These are phyloP conservation scores for Wilcoxina mikolae DNA, from an alignment of 495 filamentous ascomycete genomes.

Conservation along the genomic window DNA sequence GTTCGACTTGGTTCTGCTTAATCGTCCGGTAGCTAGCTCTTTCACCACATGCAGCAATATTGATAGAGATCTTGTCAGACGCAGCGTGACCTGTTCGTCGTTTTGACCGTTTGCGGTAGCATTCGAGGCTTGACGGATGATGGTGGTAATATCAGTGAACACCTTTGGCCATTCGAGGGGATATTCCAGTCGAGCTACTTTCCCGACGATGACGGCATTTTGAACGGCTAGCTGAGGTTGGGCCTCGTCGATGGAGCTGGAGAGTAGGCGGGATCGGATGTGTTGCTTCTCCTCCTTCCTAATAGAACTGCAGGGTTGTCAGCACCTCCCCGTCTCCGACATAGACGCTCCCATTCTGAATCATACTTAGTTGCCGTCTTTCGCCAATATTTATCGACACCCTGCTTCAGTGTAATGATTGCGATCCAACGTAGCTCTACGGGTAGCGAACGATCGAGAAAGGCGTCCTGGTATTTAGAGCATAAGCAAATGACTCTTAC, in stretches of 20 bases:
- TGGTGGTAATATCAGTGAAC: conserved; percentile 42
- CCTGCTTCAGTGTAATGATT: conserved; percentile 88
- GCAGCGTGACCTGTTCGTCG: conserved; percentile 28
- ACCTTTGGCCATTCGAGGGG: conserved; percentile 64
- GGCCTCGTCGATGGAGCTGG: conserved; percentile 58
- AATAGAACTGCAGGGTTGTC: conserved; percentile 43
- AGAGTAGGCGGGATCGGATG: conserved; percentile 58
- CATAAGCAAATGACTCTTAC: neutral
- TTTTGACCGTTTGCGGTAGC: conserved; percentile 29
- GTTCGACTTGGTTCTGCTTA: conserved; percentile 52
- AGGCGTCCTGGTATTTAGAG: conserved; percentile 43
- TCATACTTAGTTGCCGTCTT: conserved; percentile 49
- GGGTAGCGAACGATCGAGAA: conserved; percentile 60
- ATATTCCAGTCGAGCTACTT: conserved; percentile 77
- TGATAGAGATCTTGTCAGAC: conserved; percentile 55
- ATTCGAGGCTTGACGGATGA: conserved; percentile 43
- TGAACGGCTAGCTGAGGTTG: conserved; percentile 61
- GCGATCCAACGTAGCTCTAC: conserved; percentile 68
- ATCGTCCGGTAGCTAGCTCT: conserved; percentile 65
- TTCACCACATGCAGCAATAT: conserved; percentile 76
- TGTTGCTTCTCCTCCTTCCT: conserved; percentile 54
- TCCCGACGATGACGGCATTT: conserved; percentile 73
- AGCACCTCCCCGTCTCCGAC: conserved; percentile 21
- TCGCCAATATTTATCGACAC: conserved; percentile 87
- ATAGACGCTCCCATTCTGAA: neutral